A percentile compares a stretch with the other conserved stretches of the same genome.
phyloP scores from a whole-genome alignment of 768 basidiomycete species.

The Lactarius quietus region DNA sequence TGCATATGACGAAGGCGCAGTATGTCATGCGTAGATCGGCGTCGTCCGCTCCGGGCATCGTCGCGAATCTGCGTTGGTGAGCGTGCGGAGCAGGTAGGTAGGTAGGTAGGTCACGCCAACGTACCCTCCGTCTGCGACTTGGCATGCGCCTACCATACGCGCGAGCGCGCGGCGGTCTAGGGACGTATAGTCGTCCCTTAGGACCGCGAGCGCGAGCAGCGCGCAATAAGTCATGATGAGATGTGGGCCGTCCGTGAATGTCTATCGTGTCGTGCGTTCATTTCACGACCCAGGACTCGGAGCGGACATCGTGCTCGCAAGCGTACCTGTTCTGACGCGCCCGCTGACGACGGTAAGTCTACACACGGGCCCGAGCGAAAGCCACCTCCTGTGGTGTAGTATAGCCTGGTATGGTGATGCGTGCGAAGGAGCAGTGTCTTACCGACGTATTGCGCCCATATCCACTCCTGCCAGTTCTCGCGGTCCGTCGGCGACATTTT shows the following conservation, averaged over 20 bases:
- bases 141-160: constrained; percentile 65
- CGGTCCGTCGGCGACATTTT: constrained; percentile 51
- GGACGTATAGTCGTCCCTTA: constrained; percentile 77
- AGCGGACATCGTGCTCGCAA: not conserved
- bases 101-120: too few species aligned
- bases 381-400: constrained; percentile 37
- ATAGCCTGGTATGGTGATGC: too few species aligned
- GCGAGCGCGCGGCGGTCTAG: constrained; percentile 70
- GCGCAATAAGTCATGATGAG: constrained; percentile 95
- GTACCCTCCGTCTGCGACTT: constrained; percentile 81
- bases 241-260: constrained; percentile 62
- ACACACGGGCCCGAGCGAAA: constrained; percentile 77
- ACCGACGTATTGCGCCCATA: constrained; percentile 86
- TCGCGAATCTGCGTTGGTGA: constrained; percentile 75
- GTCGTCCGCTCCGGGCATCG: constrained; percentile 63
- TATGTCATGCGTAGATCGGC: constrained; percentile 81
- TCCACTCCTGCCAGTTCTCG: constrained; percentile 72
- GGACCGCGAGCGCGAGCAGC: constrained; percentile 73
- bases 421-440: too few species aligned
- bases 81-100: constrained; percentile 64
- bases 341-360: too few species aligned
- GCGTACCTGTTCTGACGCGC: not conserved
- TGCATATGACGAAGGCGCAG: constrained; percentile 81
- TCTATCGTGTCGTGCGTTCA: too few species aligned
- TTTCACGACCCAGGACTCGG: too few species aligned